Evolutionary conservation across 78 protist genomes (phyloP), one percentile per base, ranked within the genome.

Genomic region (Dictyostelium discoideum): DNA sequence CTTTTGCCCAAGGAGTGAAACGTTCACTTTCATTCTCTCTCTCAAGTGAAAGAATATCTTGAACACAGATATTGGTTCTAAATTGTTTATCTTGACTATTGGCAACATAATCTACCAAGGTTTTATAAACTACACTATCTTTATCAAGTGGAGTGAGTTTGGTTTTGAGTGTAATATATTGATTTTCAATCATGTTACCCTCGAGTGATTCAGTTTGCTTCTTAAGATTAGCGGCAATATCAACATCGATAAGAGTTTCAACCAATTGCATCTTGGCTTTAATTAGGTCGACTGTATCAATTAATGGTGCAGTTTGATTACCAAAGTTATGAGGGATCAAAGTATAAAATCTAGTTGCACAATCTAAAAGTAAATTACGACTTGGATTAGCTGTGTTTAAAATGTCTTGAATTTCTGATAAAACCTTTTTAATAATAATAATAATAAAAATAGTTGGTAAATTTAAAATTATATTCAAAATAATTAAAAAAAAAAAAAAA

Each of bases 241-340:
- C 98, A 40, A 98, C 86, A 57, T 98, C 98, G 4, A 44, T 14
- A 18, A 98, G 84, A n/a, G 96, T 85, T 29, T 96, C 96, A 24
- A 98, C 63, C 92, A 98, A 26, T 26, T 87, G 84, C 57, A 79
- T 29, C 85, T 97, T 98, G 2, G 72, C 29, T 67, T 87, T 93
- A 39, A 97, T 44, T 73, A 1, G 3, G 7, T 93, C 97, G 2
- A 39, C 20, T 8, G 98, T 29, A 63, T 89, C 50, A 63, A 96
- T 84, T 16, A 96, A 6, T 24, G 92, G 95, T 39, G 93, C 84
- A 26, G 42, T 5, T 11, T n/a, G 18, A 39, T 10, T 29, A n/a
- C 95, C 92, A 77, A 95, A 95, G 37, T 73, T 76, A 80, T 96
- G 97, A 57, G 97, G 97, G 44, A 88, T 86, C 5, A 95, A 79